Evolutionary conservation across 805 yeast genomes (phyloP), one percentile per base, ranked within the genome.

Genomic region (Starmerella bacillaris): DNA sequence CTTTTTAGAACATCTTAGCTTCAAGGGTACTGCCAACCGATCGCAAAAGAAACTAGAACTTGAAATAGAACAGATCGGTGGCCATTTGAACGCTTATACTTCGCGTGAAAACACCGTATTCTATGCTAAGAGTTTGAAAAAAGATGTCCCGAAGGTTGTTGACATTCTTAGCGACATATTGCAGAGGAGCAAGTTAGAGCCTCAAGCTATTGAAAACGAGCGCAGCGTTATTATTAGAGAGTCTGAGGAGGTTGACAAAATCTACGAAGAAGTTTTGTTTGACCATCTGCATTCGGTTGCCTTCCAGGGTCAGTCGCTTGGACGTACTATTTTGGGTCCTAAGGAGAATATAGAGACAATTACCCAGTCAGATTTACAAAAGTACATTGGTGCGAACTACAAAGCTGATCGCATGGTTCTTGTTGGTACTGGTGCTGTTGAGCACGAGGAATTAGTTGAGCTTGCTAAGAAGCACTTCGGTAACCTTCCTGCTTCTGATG

Each of bases 11-110:
- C 99, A 89, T 58, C 64, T 89, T 51, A 92, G 96, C 7, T 89
- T 89, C 64, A 89, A 89, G 55, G 99, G 99, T 18, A 89, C 99
- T 11, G 57, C 65, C 36, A 66, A 65, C 37, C 69, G 98, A 54
- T 61, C 80, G 9, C 96, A 89, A 61, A 63, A 72, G 38, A 72
- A 72, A 40, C 64, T 89, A 37, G 99, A 89, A 57, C 62, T 84
- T 31, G 96, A 89, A 58, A 80, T 89, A 39, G 99, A 89, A 58
- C 78, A 89, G 61, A 70, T 84, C 50, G 99, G 99, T 3, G 82
- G 94, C 18, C 98, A 89, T 59, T 69, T 89, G 51, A 89, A 92
- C 55, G 98, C 98, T n/a, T 89, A 89, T 62, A 89, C 98, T 2
- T 82, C 94, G 16, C 71, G 99, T 51, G 99, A 89, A 54, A 84